Conservation (phyloP, 169 alveolate genomes). For the Amoebophrya sp. region DNA sequence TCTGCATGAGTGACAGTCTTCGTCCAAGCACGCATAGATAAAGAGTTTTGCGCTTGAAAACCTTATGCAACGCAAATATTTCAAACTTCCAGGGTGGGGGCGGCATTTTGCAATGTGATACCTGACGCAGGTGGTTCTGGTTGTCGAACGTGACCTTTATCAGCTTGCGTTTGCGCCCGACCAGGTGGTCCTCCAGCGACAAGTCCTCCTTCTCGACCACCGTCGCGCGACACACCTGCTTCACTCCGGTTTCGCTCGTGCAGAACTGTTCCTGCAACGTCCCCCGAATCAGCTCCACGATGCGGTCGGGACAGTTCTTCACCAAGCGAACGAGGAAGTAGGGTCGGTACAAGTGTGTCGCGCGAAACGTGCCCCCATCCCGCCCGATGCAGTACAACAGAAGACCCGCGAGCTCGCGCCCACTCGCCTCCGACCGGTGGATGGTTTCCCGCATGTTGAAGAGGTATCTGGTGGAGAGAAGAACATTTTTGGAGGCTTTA, state of each 20-base stretch:
- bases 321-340: slow-evolving; percentile 2
- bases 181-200: not conserved
- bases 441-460: not conserved
- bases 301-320: not conserved
- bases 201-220: not conserved
- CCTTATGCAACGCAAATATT: not conserved
- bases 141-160: not conserved
- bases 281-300: not conserved
- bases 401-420: not conserved
- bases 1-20: too few species aligned
- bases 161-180: not conserved
- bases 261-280: not conserved
- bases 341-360: not conserved
- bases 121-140: not conserved
- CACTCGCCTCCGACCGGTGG: not conserved
- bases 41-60: not conserved
- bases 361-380: not conserved
- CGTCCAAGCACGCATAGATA: too few species aligned
- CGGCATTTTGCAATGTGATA: too few species aligned
- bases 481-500: too few species aligned
- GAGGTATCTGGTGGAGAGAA: too few species aligned
- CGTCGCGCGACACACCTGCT: not conserved
- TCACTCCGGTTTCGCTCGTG: not conserved
- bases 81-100: too few species aligned
- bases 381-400: not conserved